These are phyloP conservation scores for Aspergillus avenaceus DNA, from an alignment of 495 filamentous ascomycete species.

Conservation along the genomic window DNA sequence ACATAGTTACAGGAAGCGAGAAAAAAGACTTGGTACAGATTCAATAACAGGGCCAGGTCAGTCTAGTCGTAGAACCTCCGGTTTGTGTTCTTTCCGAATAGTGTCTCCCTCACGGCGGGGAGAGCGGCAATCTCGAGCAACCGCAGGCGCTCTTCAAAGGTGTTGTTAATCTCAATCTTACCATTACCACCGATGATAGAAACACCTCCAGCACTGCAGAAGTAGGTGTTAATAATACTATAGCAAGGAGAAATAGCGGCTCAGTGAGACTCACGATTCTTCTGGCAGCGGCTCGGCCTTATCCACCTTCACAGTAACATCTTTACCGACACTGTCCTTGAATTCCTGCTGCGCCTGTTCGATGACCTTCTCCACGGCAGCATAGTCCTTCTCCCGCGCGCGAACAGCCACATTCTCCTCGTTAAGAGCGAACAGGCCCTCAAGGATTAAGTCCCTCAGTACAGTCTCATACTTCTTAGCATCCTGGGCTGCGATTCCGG, in stretches of 20 bases:
- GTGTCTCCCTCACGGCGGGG: constrained; percentile 73
- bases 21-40: constrained; percentile 7
- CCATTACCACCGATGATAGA: constrained; percentile 74
- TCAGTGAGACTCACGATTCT: constrained; percentile 64
- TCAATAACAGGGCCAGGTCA: constrained; percentile 9
- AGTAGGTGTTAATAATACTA: constrained; percentile 12
- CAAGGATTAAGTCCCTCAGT: constrained; percentile 76
- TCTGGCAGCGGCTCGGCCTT: constrained; percentile 77
- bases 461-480: constrained; percentile 66
- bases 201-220: constrained; percentile 74
- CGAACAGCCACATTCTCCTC: constrained; percentile 72
- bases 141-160: constrained; percentile 84
- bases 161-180: constrained; percentile 99
- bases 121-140: constrained; percentile 80
- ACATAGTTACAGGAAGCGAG: constrained; percentile 17
- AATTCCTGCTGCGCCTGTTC: constrained; percentile 73
- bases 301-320: constrained; percentile 66
- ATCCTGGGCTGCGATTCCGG: constrained; percentile 58
- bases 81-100: constrained; percentile 92
- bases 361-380: constrained; percentile 67
- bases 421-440: constrained; percentile 83
- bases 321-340: constrained; percentile 62
- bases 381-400: constrained; percentile 75
- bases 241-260: constrained; percentile 2
- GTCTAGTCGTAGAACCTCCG: constrained; percentile 87